Conservation (phyloP, 2,329 filamentous ascomycete genomes). For the Penicillium vulpinum region DNA sequence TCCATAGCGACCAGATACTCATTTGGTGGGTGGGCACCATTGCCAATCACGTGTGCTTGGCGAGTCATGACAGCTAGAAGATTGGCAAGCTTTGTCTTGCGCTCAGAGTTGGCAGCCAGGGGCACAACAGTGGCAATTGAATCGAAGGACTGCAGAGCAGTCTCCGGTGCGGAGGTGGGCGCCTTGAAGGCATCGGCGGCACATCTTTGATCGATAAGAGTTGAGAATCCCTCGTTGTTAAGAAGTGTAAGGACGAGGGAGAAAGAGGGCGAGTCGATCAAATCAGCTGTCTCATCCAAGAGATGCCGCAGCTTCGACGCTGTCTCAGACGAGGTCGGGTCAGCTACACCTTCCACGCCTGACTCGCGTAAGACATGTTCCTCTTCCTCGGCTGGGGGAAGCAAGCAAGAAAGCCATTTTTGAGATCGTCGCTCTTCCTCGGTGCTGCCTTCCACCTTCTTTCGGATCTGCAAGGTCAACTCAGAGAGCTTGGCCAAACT, state of each 20-base stretch:
- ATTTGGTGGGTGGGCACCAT: conserved; percentile 56
- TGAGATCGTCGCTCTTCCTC: conserved; percentile 61
- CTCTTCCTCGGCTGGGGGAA: conserved; percentile 78
- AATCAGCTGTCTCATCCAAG: conserved; percentile 91
- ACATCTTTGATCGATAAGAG: conserved; percentile 79
- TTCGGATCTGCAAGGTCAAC: conserved; percentile 78
- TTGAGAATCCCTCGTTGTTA: conserved; percentile 83
- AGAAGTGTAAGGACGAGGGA: conserved; percentile 80
- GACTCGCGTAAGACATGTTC: conserved; percentile 82
- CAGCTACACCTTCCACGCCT: conserved; percentile 60
- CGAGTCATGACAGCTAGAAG: conserved; percentile 85
- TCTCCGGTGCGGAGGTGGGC: conserved; percentile 41
- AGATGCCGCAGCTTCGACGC: conserved; percentile 69
- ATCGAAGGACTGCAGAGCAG: conserved; percentile 45
- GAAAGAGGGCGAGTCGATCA: conserved; percentile 92
- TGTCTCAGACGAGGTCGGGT: conserved; percentile 39
- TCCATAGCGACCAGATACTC: conserved; percentile 48
- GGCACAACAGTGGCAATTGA: conserved; percentile 46
- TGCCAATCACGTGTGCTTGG: conserved; percentile 86
- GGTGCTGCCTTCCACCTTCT: conserved; percentile 75
- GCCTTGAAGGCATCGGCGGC: conserved; percentile 73
- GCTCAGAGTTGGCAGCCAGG: conserved; percentile 34
- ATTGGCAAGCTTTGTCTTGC: conserved; percentile 76
- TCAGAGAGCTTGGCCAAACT: conserved; percentile 77
- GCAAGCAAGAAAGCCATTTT: conserved; percentile 80